phyloP scores from a whole-genome alignment of 352 stramenopile genomes.

The Pythium volutum region DNA sequence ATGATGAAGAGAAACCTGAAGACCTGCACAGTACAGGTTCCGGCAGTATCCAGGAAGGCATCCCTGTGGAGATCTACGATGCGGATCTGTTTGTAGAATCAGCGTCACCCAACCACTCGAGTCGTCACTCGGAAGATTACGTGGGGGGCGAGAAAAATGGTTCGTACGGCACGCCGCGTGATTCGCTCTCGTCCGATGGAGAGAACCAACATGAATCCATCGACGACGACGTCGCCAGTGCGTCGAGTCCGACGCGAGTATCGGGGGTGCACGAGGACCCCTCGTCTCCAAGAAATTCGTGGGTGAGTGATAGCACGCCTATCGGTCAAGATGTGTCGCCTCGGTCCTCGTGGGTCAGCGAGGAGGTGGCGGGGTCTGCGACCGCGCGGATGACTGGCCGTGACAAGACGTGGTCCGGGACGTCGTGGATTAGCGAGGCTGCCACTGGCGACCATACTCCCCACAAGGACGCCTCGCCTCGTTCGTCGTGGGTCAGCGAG shows the following conservation, averaged over 20 bases:
- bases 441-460: not conserved
- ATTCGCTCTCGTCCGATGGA: constrained; percentile 14
- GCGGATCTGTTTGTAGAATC: constrained; percentile 18
- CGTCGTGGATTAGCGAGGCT: constrained; percentile 19
- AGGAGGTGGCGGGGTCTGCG: not conserved
- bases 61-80: not conserved
- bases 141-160: not conserved
- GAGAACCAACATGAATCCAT: constrained; percentile 4
- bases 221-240: not conserved
- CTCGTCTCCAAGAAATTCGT: constrained; percentile 11
- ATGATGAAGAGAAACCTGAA: constrained; percentile 6
- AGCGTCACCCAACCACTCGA: constrained; percentile 15
- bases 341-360: constrained; percentile 7
- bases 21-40: not conserved
- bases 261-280: not conserved
- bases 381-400: constrained; percentile 4
- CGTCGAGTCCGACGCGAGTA: not conserved
- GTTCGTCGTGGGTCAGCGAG: constrained; percentile 21
- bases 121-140: not conserved
- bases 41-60: constrained; percentile 12
- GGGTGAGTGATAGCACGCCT: constrained; percentile 14
- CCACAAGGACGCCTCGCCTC: not conserved
- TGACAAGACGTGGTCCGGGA: constrained; percentile 15
- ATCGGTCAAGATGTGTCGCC: not conserved
- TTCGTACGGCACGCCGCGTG: constrained; percentile 2